A percentile compares a stretch with the other conserved stretches of the same genome.
Evolutionary conservation across 1,284 basidiomycete genomes (phyloP).

Genomic region (Tilletia walkeri): DNA sequence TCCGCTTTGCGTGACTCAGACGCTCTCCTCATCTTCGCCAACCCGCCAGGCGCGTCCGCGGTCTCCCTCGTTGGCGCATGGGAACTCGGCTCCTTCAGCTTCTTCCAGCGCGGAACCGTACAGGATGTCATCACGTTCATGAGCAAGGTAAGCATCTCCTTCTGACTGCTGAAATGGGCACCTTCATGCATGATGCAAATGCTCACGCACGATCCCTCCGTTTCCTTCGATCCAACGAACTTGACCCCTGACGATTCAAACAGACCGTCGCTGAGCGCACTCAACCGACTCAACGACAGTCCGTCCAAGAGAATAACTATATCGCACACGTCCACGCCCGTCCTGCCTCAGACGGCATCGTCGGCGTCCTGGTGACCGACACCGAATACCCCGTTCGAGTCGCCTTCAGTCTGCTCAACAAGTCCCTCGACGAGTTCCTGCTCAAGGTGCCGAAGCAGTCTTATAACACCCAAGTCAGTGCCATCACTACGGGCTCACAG

Average conservation of each 20-base stretch:
- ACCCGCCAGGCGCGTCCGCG: constrained; percentile 57
- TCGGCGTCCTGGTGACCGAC: constrained; percentile 89
- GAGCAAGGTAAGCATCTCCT: constrained; percentile 41
- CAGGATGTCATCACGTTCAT: constrained; percentile 56
- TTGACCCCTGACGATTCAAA: constrained; percentile 60
- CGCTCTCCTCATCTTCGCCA: constrained; percentile 48
- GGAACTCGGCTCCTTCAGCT: constrained; percentile 88
- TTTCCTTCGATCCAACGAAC: constrained; percentile 75
- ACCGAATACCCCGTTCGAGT: constrained; percentile 94
- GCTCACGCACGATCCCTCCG: constrained; percentile 57
- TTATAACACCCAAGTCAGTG: constrained; percentile 59
- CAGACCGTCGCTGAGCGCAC: constrained; percentile 87
- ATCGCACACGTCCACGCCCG: constrained; percentile 80
- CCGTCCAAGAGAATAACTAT: constrained; percentile 91
- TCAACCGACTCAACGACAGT: constrained; percentile 67
- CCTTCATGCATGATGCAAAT: too few species aligned
- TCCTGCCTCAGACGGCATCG: constrained; percentile 52
- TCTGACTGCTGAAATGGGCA: background rate
- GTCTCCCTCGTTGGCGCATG: constrained; percentile 69
- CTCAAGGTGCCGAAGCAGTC: constrained; percentile 69
- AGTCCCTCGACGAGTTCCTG: constrained; percentile 89
- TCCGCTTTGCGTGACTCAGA: constrained; percentile 20
- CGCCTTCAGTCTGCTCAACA: constrained; percentile 91
- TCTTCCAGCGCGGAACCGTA: constrained; percentile 73
- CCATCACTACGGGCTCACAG: constrained; percentile 44